A percentile compares a stretch with the other conserved stretches of the same genome.
phyloP scores from a whole-genome alignment of 2,329 filamentous ascomycete species.

The Botryotinia globosa region DNA sequence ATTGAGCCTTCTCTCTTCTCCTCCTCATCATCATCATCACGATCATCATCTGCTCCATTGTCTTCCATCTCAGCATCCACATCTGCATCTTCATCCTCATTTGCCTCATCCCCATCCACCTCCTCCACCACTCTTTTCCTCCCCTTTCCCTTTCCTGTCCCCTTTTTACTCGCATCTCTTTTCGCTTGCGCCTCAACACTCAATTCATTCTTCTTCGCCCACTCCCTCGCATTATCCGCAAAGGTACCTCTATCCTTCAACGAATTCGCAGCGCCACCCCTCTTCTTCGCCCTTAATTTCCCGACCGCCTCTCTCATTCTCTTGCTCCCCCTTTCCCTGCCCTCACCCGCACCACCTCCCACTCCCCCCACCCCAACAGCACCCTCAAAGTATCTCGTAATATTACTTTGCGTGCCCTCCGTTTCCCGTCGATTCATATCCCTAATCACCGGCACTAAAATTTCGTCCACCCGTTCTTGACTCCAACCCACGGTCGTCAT shows the following conservation, averaged over 20 bases:
- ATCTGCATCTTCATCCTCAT: slow-evolving; percentile 1
- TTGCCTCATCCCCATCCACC: slow-evolving; percentile 14
- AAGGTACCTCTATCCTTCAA: slow-evolving; percentile 29
- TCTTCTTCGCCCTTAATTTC: slow-evolving; percentile 56
- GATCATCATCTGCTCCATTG: slow-evolving; percentile 14
- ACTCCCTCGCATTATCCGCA: slow-evolving; percentile 37
- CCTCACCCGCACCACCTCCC: slow-evolving; percentile 61
- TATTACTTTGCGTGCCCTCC: slow-evolving; percentile 94
- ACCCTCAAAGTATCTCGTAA: slow-evolving; percentile 88
- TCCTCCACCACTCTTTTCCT: slow-evolving; percentile 17
- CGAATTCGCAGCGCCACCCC: not conserved
- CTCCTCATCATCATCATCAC: not conserved
- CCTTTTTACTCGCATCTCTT: slow-evolving; percentile 26
- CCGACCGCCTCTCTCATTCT: slow-evolving; percentile 74
- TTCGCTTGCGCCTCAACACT: slow-evolving; percentile 34
- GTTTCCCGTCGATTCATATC: slow-evolving; percentile 88
- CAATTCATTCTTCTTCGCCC: slow-evolving; percentile 37
- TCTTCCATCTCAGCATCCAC: slow-evolving; percentile 7
- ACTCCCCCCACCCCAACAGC: slow-evolving; percentile 63
- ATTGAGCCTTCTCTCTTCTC: not conserved
- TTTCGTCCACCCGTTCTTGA: slow-evolving; percentile 88
- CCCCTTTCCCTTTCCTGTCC: slow-evolving; percentile 22
- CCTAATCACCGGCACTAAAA: slow-evolving; percentile 88
- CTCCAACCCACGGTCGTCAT: slow-evolving; percentile 93
- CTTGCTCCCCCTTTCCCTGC: slow-evolving; percentile 55